Evolutionary conservation across 2,329 filamentous ascomycete genomes (phyloP), one percentile per base, ranked within the genome.

Genomic region (Xylariaceae sp.): DNA sequence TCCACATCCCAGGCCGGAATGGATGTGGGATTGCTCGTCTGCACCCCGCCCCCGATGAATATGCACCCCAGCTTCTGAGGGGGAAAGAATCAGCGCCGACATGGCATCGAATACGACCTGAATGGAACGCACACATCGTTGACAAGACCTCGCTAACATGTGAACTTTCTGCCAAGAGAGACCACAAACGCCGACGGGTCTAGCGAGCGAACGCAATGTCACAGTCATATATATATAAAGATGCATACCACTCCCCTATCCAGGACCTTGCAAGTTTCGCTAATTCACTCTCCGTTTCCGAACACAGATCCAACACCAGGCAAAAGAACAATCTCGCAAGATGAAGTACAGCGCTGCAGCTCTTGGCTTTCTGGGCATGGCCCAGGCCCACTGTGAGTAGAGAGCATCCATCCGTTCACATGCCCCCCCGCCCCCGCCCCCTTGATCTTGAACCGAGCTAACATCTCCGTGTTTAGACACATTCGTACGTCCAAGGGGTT

Each of bases 331-430:
- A 8, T 12, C 39, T 53, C 29, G 56, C 19, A 19, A 62, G 12
- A 58, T 66, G 62, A 66, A 65, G 61, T 53, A 45, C 49, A 2
- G 62, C 43, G 47, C 53, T 19, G 48, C 55, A n/a, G 48, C 55
- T 47, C 54, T 62, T 48, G 58, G 60, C 41, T 56, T 65, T 6
- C 34, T 64, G 43, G 57, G 62, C 9, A 54, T 53, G 19, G 60
- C 59, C 44, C 64, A 65, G 52, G 64, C 64, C 31, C 64, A 66
- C 58, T 66, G 64, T 66, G 50, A 59, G 63, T 53, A 19, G 19
- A 19, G 2, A 35, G 40, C 3, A 6, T 6, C 26, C 5, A 43
- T 12, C 5, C 5, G 11, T 41, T 31, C 6, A 12, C 26, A 43
- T 43, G 12, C n/a, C 6, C 41, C 19, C 19, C 19, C 19, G 19